Evolutionary conservation across 2,329 filamentous ascomycete species (phyloP), one percentile per base, ranked within the genome.

Genomic region (Coniochaeta sp.): DNA sequence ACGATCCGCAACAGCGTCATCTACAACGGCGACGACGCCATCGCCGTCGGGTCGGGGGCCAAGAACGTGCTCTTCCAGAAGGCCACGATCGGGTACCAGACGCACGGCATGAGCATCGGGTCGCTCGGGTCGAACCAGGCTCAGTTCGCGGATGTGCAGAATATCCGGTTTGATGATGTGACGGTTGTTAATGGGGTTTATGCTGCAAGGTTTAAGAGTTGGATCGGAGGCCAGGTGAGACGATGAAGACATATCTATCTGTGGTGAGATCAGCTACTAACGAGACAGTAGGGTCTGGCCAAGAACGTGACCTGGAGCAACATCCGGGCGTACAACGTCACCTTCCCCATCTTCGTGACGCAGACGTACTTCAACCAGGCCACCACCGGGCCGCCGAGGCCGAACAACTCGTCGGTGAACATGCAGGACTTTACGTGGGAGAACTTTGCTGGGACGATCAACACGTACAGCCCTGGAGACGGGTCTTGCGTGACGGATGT

Each of bases 301-400:
- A 67, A 66, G 57, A 71, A 72, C 49, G 63, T 75, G 42, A 70
- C 65, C 28, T 74, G 72, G 72, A 66, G 63, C 49, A 71, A 74
- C 53, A 70, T 74, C 50, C 58, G 67, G 6, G 55, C 66, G 12
- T 68, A 67, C 56, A 74, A 74, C 52, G 71, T 74, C 27, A 68
- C 71, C 0, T 74, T 74, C 55, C 71, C 71, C 1, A 69, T 73
- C 51, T 73, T 72, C 51, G 69, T 73, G n/a, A 73, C 71, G 3
- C 70, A 74, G 58, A 71, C 65, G 33, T 74, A 74, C 57, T 58
- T 60, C 54, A 67, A 74, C 51, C 70, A 74, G 56, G 64, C 49
- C 27, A 57, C 32, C 61, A n/a, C 61, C 56, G 26, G 60, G 56
- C 6, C 63, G 60, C 54, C 65, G 58, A 55, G 67, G n/a, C 59